Evolutionary conservation across 768 basidiomycete genomes (phyloP).

Genomic region (Leucocoprinus leucothites): DNA sequence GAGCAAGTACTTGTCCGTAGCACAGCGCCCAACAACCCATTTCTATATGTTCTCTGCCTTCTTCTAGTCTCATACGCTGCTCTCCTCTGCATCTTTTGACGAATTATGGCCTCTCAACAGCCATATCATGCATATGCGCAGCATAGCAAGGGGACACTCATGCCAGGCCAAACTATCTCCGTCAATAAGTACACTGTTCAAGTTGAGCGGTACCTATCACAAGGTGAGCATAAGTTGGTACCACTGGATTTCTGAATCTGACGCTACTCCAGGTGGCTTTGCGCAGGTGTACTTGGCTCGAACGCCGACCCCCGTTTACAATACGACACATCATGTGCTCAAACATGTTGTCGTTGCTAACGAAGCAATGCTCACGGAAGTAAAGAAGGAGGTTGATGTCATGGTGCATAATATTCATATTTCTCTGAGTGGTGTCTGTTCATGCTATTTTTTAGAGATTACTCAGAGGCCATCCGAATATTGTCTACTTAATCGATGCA

Average conservation of each 20-base stretch:
- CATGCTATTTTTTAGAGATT: constrained; percentile 59
- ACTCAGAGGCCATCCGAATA: constrained; percentile 90
- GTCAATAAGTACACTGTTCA: constrained; percentile 90
- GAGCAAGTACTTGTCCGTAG: constrained; percentile 14
- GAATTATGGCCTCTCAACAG: constrained; percentile 49
- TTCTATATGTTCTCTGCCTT: constrained; percentile 15
- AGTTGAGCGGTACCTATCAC: constrained; percentile 92
- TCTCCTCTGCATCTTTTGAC: constrained; percentile 11
- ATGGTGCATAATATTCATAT: constrained; percentile 63
- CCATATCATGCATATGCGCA: constrained; percentile 45
- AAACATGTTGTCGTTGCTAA: constrained; percentile 94
- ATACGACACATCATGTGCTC: constrained; percentile 92
- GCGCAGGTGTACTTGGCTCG: constrained; percentile 96
- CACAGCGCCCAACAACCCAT: constrained; percentile 14
- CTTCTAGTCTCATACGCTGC: constrained; percentile 14
- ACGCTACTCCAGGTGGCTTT: constrained; percentile 73
- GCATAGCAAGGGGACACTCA: constrained; percentile 64
- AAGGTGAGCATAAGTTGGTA: constrained; percentile 56
- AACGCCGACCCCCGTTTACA: constrained; percentile 82
- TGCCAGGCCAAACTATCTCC: constrained; percentile 81
- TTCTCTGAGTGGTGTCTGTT: constrained; percentile 18
- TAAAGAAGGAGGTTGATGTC: constrained; percentile 97
- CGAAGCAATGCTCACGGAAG: constrained; percentile 86
- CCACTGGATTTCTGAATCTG: constrained; percentile 14
- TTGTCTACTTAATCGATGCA: constrained; percentile 95